Conservation (phyloP, 1,139 yeast species). For the Diutina pseudorugosa region DNA sequence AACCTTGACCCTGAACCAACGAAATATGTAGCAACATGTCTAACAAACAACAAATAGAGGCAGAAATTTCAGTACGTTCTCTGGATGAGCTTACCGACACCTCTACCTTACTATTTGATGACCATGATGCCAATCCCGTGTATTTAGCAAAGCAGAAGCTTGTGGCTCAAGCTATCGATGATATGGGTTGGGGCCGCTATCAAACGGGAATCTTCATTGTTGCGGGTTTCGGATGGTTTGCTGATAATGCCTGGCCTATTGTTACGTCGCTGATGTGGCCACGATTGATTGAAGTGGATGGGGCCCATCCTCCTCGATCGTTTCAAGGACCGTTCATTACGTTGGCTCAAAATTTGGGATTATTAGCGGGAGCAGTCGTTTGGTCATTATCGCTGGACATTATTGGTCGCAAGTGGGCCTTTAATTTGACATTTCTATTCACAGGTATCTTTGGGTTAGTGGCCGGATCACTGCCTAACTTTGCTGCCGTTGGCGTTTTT, state of each 20-base stretch:
- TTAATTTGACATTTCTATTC: slow-evolving; percentile 27
- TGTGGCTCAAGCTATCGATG: slow-evolving; percentile 23
- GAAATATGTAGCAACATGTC: neutral
- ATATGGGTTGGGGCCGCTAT: slow-evolving; percentile 31
- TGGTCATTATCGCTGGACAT: slow-evolving; percentile 33
- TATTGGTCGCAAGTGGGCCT: slow-evolving; percentile 33
- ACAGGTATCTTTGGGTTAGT: slow-evolving; percentile 25
- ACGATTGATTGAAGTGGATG: slow-evolving; percentile 22
- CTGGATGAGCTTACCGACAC: neutral
- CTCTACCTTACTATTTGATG: slow-evolving; percentile 9
- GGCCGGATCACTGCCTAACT: slow-evolving; percentile 29
- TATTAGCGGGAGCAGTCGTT: slow-evolving; percentile 28
- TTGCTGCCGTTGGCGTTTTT: slow-evolving; percentile 27
- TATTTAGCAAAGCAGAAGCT: slow-evolving; percentile 24
- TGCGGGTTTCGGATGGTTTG: slow-evolving; percentile 34
- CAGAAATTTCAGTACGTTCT: neutral
- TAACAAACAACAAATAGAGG: neutral
- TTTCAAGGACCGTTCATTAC: slow-evolving; percentile 25
- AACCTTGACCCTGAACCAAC: neutral
- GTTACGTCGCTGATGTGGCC: slow-evolving; percentile 25
- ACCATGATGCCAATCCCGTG: slow-evolving; percentile 13
- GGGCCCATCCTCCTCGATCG: slow-evolving; percentile 22
- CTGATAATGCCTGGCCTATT: slow-evolving; percentile 34
- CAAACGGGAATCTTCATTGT: slow-evolving; percentile 29
- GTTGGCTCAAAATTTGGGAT: slow-evolving; percentile 31